phyloP scores from a whole-genome alignment of 495 filamentous ascomycete species.

The Neurospora sp. region DNA sequence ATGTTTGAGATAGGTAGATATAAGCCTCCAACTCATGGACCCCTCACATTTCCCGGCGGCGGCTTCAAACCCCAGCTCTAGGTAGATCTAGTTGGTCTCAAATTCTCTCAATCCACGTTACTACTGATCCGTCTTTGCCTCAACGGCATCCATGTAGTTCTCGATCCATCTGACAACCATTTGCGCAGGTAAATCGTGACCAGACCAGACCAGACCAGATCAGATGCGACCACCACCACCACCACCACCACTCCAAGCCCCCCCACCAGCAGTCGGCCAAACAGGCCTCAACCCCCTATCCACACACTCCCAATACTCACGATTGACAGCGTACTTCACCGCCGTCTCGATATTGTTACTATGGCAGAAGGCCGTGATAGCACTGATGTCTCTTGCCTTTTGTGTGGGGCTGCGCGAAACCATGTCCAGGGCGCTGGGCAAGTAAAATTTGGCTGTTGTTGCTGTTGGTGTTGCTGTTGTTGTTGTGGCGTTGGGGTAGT shows the following conservation, averaged over 20 bases:
- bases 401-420: neutral
- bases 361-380: neutral
- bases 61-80: too few species aligned
- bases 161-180: too few species aligned
- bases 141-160: too few species aligned
- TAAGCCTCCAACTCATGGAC: too few species aligned
- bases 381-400: neutral
- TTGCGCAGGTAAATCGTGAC: too few species aligned
- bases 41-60: too few species aligned
- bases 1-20: too few species aligned
- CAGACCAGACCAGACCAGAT: too few species aligned
- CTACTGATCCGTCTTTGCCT: too few species aligned
- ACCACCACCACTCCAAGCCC: neutral
- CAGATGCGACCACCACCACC: too few species aligned
- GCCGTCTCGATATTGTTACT: neutral
- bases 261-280: neutral
- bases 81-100: too few species aligned
- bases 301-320: neutral
- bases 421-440: neutral
- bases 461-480: neutral
- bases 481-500: neutral
- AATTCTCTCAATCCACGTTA: too few species aligned
- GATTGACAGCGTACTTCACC: neutral
- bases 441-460: neutral
- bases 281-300: neutral